phyloP scores from a whole-genome alignment of 176 grass and related monocot genomes.

The Alloteropsis semialata region DNA sequence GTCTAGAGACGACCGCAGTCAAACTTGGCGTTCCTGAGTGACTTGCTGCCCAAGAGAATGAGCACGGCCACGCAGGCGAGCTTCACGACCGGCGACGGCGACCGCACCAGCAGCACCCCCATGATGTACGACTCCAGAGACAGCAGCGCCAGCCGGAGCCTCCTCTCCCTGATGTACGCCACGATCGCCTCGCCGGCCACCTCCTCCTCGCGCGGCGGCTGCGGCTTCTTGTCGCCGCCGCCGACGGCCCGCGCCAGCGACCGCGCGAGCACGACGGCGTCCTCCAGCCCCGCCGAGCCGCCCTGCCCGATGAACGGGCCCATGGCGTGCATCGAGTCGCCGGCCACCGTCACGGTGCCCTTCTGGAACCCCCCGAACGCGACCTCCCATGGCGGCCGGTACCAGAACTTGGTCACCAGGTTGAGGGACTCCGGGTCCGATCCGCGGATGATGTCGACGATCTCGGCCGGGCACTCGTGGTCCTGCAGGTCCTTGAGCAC shows the following conservation, averaged over 20 bases:
- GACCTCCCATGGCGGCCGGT: constrained; percentile 48
- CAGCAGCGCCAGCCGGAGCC: not conserved
- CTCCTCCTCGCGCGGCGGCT: not conserved
- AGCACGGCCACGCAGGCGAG: constrained; percentile 24
- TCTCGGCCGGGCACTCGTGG: not conserved
- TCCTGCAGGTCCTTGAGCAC: constrained; percentile 9
- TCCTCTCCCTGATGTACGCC: constrained; percentile 44
- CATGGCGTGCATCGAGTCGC: constrained; percentile 64
- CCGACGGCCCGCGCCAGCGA: constrained; percentile 8
- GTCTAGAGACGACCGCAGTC: constrained; percentile 50
- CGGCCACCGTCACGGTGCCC: constrained; percentile 35
- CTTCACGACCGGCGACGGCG: constrained; percentile 22
- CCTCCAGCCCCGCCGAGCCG: constrained; percentile 38
- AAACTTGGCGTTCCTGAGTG: constrained; percentile 24
- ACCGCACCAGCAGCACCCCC: not conserved
- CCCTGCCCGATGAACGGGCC: constrained; percentile 63
- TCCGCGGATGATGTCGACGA: constrained; percentile 19
- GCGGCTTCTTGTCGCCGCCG: rapidly evolving
- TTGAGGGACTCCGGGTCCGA: constrained; percentile 40
- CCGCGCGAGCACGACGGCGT: constrained; percentile 53
- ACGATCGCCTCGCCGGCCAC: not conserved
- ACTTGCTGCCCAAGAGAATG: constrained; percentile 25
- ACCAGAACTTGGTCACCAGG: not conserved
- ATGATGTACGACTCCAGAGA: not conserved
- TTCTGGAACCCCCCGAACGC: constrained; percentile 11